Evolutionary conservation across 108 stramenopile genomes (phyloP).

Genomic region (Conticribra guillardii): DNA sequence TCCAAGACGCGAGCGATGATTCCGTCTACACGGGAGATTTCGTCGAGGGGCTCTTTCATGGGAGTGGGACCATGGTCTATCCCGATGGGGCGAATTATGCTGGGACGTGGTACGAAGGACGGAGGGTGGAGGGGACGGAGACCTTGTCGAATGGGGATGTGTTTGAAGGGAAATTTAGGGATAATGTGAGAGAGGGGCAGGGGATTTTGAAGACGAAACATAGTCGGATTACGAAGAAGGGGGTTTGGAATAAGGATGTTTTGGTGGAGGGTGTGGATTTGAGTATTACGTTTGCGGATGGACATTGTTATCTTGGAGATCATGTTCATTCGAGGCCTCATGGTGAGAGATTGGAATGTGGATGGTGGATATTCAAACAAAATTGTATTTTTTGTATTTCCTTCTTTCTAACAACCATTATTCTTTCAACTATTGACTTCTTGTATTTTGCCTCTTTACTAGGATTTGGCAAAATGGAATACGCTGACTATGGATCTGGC

Average conservation of each 20-base stretch:
- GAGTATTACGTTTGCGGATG: conserved; percentile 32
- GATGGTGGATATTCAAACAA: not conserved
- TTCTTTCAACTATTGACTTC: no score
- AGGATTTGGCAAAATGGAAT: conserved; percentile 44
- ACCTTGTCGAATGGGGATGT: conserved; percentile 37
- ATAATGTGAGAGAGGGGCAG: conserved; percentile 33
- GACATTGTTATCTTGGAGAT: conserved; percentile 32
- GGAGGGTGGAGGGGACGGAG: conserved; percentile 26
- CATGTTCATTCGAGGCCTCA: conserved; percentile 37
- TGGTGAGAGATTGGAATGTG: conserved; percentile 23
- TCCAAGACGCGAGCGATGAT: conserved; percentile 12
- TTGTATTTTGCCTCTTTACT: not conserved
- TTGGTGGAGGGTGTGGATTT: conserved; percentile 32
- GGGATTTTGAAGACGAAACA: conserved; percentile 27
- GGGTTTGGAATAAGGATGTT: conserved; percentile 27
- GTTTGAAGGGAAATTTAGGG: conserved; percentile 38
- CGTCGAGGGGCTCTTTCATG: conserved; percentile 34
- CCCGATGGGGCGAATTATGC: conserved; percentile 24
- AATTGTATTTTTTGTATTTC: not conserved
- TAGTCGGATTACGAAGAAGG: conserved; percentile 23
- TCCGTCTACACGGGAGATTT: conserved; percentile 39
- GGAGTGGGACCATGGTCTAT: conserved; percentile 30
- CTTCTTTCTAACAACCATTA: no score
- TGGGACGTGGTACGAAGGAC: conserved; percentile 26
- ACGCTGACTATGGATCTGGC: conserved; percentile 28